Percentiles rank a stretch among this genome's conserved stretches.
Evolutionary conservation across 371 early-diverging fungal species (phyloP).

Genomic region (Syncephalastrum monosporum): DNA sequence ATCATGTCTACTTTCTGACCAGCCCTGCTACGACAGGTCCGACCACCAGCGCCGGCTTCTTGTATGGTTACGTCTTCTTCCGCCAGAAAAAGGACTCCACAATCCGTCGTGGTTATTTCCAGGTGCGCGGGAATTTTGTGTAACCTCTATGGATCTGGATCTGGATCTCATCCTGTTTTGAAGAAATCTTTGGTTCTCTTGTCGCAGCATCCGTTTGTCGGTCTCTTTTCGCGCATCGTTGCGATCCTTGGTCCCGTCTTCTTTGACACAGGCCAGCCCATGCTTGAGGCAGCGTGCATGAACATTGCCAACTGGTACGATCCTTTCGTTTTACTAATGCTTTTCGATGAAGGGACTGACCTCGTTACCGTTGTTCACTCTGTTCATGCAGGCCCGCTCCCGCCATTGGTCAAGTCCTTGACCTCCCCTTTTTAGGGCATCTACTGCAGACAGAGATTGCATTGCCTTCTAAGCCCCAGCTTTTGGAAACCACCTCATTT

Average conservation of each 20-base stretch:
- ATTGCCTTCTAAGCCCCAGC: conserved; percentile 73
- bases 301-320: conserved; percentile 78
- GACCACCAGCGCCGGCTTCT: conserved; percentile 69
- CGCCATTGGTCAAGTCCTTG: conserved; percentile 39
- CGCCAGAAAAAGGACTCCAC: conserved; percentile 85
- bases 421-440: conserved; percentile 77
- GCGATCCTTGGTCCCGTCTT: conserved; percentile 76
- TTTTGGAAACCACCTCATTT: conserved; percentile 76
- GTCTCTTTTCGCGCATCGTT: conserved; percentile 79
- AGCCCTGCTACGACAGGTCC: conserved; percentile 39
- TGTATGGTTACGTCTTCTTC: conserved; percentile 94
- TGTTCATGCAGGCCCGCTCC: conserved; percentile 23
- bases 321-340: too few species aligned
- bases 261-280: conserved; percentile 75
- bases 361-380: not conserved
- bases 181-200: conserved; percentile 86
- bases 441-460: conserved; percentile 75
- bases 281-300: conserved; percentile 81
- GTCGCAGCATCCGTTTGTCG: conserved; percentile 87
- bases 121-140: conserved; percentile 39
- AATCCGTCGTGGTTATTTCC: conserved; percentile 89
- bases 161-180: not conserved
- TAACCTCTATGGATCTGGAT: not conserved
- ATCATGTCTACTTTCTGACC: conserved; percentile 13
- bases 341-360: too few species aligned